These are phyloP conservation scores for Marasmius sp. DNA, from an alignment of 1,284 basidiomycete genomes.

Conservation along the genomic window DNA sequence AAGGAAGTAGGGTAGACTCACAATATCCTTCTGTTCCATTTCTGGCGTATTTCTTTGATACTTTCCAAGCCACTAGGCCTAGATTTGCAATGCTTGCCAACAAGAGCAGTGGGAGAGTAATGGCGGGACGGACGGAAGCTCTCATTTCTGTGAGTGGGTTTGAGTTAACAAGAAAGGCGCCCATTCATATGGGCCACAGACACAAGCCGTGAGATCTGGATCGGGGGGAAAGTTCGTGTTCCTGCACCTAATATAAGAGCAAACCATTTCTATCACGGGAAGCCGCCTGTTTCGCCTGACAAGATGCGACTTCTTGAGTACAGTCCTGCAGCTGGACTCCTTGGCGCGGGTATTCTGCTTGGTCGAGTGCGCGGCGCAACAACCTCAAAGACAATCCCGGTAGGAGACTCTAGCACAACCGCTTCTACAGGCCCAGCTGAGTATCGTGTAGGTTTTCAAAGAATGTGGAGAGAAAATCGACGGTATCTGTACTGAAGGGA, in stretches of 20 bases:
- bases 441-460: background rate
- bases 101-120: background rate
- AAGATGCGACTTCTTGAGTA: background rate
- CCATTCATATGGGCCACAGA: background rate
- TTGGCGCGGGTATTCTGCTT: background rate
- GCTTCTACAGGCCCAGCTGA: background rate
- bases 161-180: background rate
- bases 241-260: background rate
- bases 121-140: background rate
- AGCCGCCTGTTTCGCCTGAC: background rate
- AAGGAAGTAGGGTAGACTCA: background rate
- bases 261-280: background rate
- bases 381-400: background rate
- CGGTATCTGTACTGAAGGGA: background rate
- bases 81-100: background rate
- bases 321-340: background rate
- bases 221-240: background rate
- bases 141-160: background rate
- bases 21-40: background rate
- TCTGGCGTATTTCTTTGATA: background rate
- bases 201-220: background rate
- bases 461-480: background rate
- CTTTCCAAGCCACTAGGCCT: background rate
- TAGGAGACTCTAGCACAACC: background rate
- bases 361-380: background rate